These are phyloP conservation scores for Aspergillus heteromorphus DNA, from an alignment of 495 filamentous ascomycete species.

Conservation along the genomic window DNA sequence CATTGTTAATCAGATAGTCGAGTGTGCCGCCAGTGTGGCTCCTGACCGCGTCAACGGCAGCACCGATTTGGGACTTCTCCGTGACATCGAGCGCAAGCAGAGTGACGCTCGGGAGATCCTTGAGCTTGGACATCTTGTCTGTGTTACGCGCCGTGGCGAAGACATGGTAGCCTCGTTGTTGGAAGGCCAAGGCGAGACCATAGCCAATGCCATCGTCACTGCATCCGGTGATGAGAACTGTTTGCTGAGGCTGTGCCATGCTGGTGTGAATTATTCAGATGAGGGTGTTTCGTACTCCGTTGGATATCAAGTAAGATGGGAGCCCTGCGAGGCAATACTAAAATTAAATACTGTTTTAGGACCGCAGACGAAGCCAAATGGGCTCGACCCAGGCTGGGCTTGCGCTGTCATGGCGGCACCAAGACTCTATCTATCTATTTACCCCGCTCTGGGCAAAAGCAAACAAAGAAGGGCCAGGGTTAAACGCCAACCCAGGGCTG, in stretches of 20 bases:
- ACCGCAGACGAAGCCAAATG: too few relatives aligned
- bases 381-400: too few relatives aligned
- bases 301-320: too few relatives aligned
- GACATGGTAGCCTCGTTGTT: slow-evolving; percentile 43
- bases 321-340: too few relatives aligned
- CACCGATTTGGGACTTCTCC: slow-evolving; percentile 26
- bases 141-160: slow-evolving; percentile 51
- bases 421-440: too few relatives aligned
- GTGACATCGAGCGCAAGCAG: slow-evolving; percentile 23
- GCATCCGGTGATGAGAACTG: slow-evolving; percentile 45
- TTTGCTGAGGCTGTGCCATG: background rate
- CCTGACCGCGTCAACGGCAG: slow-evolving; percentile 21
- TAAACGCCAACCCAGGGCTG: too few relatives aligned
- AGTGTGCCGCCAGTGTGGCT: slow-evolving; percentile 25
- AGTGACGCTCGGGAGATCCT: slow-evolving; percentile 8
- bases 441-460: too few relatives aligned
- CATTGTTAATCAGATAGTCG: slow-evolving; percentile 53
- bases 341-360: too few relatives aligned
- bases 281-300: too few relatives aligned
- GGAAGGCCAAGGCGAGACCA: slow-evolving; percentile 49
- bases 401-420: too few relatives aligned
- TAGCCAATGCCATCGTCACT: slow-evolving; percentile 50
- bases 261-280: too few relatives aligned
- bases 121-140: slow-evolving; percentile 27
- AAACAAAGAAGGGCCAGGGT: too few relatives aligned